Percentiles rank a stretch among this genome's conserved stretches.
Conservation (phyloP, 192 early-diverging fungal species). For the Paraglomus occultum region DNA sequence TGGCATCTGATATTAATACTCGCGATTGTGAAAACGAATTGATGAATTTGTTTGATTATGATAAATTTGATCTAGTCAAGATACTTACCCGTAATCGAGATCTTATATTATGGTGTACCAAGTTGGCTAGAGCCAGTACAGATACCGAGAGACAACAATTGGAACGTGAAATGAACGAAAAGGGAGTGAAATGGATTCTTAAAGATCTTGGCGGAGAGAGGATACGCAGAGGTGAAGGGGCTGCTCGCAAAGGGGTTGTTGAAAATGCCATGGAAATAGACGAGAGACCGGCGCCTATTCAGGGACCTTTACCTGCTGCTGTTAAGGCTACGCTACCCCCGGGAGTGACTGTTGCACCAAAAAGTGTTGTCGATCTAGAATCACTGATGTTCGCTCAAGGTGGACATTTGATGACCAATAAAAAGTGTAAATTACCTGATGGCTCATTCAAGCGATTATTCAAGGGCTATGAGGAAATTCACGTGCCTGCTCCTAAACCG, state of each 20-base stretch:
- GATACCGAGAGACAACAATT: constrained; percentile 53
- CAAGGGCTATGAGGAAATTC: constrained; percentile 93
- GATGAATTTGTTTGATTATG: constrained; percentile 94
- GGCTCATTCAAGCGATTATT: constrained; percentile 89
- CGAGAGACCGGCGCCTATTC: constrained; percentile 30
- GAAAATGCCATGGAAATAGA: constrained; percentile 70
- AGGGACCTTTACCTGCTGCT: constrained; percentile 37
- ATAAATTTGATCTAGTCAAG: constrained; percentile 95
- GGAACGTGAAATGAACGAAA: constrained; percentile 68
- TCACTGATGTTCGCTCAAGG: constrained; percentile 88
- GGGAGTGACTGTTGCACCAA: constrained; percentile 52
- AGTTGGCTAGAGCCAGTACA: constrained; percentile 71
- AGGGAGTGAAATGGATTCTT: constrained; percentile 70
- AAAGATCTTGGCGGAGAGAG: constrained; percentile 63
- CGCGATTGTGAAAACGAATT: constrained; percentile 96
- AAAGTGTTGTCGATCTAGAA: constrained; percentile 75
- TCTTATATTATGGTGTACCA: constrained; percentile 88
- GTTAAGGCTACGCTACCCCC: constrained; percentile 51
- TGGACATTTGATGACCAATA: constrained; percentile 97
- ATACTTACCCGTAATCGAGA: constrained; percentile 85
- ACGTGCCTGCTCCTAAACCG: constrained; percentile 84
- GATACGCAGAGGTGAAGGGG: constrained; percentile 46
- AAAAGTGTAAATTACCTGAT: constrained; percentile 85
- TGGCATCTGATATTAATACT: constrained; percentile 62
- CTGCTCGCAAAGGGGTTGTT: constrained; percentile 60